phyloP scores from a whole-genome alignment of 805 yeast genomes.

The Danielia reshetovae region DNA sequence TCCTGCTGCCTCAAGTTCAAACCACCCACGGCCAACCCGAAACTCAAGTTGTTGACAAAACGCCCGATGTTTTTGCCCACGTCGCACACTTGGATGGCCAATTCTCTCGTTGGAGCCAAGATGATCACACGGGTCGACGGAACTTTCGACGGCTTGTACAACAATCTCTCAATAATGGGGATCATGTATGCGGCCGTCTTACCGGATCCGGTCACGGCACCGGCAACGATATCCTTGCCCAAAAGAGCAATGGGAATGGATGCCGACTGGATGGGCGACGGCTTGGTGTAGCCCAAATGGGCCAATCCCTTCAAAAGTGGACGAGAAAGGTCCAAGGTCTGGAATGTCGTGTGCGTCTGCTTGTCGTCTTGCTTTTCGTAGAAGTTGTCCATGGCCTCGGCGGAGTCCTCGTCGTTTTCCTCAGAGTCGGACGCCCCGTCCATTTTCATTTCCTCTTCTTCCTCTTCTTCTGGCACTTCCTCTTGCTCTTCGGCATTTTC shows the following conservation, averaged over 20 bases:
- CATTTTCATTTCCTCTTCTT: conserved; percentile 17
- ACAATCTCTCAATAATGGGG: conserved; percentile 87
- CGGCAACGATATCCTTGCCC: conserved; percentile 97
- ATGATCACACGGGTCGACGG: conserved; percentile 90
- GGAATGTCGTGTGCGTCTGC: conserved; percentile 63
- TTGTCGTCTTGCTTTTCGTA: conserved; percentile 47
- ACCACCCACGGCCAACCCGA: conserved; percentile 98
- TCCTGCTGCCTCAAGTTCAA: conserved; percentile 93
- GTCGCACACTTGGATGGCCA: conserved; percentile 93
- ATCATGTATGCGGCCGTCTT: conserved; percentile 98
- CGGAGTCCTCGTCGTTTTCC: conserved; percentile 55
- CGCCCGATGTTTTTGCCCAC: conserved; percentile 84
- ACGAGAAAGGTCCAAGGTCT: conserved; percentile 76
- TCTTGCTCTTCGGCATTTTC: conserved; percentile 15
- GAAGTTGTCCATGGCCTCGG: conserved; percentile 78
- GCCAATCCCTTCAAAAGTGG: conserved; percentile 84
- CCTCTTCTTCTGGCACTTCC: conserved; percentile 9
- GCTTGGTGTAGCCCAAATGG: conserved; percentile 76
- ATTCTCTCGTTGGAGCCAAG: conserved; percentile 94
- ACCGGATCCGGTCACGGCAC: conserved; percentile 99
- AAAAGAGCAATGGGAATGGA: conserved; percentile 88
- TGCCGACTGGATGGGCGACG: conserved; percentile 92
- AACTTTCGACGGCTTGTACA: conserved; percentile 81
- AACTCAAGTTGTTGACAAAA: conserved; percentile 69
- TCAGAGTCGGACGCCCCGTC: conserved; percentile 19